Evolutionary conservation across 2,329 filamentous ascomycete species (phyloP).

Genomic region (Colletotrichum melonis): DNA sequence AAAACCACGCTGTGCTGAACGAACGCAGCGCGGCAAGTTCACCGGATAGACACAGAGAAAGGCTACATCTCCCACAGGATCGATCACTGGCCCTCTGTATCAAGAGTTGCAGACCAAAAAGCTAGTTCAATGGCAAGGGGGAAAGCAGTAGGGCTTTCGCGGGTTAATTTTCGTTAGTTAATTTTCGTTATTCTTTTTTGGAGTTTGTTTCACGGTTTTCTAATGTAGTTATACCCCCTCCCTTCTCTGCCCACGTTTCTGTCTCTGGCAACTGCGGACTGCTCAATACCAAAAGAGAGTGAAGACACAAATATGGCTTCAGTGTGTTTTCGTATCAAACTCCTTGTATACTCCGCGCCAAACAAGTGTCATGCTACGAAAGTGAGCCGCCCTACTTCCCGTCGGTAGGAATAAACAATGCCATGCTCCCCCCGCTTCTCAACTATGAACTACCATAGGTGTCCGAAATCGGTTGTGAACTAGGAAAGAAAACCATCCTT

Average conservation of each 20-base stretch:
- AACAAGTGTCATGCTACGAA: neutral
- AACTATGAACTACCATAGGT: neutral
- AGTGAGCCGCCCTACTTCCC: neutral
- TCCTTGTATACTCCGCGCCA: slow-evolving; percentile 1
- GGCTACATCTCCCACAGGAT: neutral
- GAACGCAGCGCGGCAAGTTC: neutral
- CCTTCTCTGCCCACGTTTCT: neutral
- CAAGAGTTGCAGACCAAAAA: neutral
- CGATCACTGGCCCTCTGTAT: neutral
- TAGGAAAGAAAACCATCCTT: neutral
- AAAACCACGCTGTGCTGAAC: too few species aligned
- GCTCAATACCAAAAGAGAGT: neutral
- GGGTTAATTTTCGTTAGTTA: neutral
- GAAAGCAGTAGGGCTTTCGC: neutral
- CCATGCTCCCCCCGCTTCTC: neutral
- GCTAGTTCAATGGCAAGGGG: neutral
- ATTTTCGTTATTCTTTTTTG: neutral
- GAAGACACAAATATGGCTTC: neutral
- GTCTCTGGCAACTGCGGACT: neutral
- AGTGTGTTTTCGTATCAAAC: neutral
- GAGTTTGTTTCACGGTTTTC: neutral
- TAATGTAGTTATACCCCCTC: slow-evolving; percentile 6
- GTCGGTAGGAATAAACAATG: neutral
- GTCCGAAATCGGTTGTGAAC: neutral
- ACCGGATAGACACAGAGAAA: too few species aligned